Evolutionary conservation across 2,329 filamentous ascomycete genomes (phyloP).

Genomic region (Mariannaea sp.): DNA sequence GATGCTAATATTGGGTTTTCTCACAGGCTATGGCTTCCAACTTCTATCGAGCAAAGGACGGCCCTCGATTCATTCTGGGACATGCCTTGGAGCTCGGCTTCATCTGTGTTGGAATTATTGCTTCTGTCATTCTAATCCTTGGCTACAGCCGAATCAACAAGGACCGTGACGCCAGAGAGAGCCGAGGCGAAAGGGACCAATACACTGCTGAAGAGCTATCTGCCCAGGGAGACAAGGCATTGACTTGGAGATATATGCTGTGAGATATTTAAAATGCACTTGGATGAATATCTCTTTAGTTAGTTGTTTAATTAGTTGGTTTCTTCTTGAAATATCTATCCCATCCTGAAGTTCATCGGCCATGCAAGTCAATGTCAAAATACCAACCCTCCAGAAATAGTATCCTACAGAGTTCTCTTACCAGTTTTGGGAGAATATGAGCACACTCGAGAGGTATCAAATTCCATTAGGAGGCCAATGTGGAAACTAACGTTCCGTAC

Average conservation of each 20-base stretch:
- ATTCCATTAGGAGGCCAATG: too few relatives aligned
- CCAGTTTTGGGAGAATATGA: too few relatives aligned
- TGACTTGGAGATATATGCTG: constrained; percentile 65
- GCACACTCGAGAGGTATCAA: too few relatives aligned
- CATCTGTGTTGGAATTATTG: constrained; percentile 48
- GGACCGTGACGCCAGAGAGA: constrained; percentile 55
- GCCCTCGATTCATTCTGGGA: constrained; percentile 8
- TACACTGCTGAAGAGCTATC: constrained; percentile 57
- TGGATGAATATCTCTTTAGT: too few relatives aligned
- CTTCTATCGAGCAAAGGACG: constrained; percentile 14
- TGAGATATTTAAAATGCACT: neutral
- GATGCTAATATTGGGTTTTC: neutral
- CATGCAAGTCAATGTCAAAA: too few relatives aligned
- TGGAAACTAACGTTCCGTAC: too few relatives aligned
- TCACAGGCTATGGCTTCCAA: constrained; percentile 13
- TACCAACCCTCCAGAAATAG: too few relatives aligned
- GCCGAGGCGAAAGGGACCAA: constrained; percentile 48
- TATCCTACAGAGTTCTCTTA: too few relatives aligned
- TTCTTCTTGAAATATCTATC: neutral
- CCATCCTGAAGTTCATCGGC: too few relatives aligned
- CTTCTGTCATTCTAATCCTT: constrained; percentile 49
- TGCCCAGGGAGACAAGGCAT: constrained; percentile 62
- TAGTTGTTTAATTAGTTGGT: neutral
- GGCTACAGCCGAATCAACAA: constrained; percentile 64
- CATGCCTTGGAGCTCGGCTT: constrained; percentile 11